Percentiles rank a stretch among this genome's conserved stretches.
Conservation (phyloP, 148 eudicot species). For the Silene conica region DNA sequence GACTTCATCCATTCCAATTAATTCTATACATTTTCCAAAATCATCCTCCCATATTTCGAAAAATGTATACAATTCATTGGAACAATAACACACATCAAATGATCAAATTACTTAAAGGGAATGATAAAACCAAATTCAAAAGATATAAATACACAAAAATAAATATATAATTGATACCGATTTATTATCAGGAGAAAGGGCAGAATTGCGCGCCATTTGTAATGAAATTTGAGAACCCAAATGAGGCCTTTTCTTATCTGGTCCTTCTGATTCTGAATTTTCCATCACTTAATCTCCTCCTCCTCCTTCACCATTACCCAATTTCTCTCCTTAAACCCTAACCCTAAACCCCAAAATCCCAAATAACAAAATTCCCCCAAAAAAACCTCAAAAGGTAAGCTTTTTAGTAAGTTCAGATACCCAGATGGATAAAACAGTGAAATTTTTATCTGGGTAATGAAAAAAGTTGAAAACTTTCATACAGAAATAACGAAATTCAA, state of each 20-base stretch:
- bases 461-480: constrained; percentile 4
- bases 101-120: background rate
- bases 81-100: background rate
- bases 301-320: constrained; percentile 26
- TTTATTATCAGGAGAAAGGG: constrained; percentile 50
- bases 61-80: too few relatives aligned
- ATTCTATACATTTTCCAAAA: too few relatives aligned
- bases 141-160: background rate
- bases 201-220: constrained; percentile 68
- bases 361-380: background rate
- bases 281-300: constrained; percentile 49
- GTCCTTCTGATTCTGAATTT: constrained; percentile 49
- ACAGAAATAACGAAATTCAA: background rate
- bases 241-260: constrained; percentile 60
- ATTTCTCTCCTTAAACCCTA: constrained; percentile 18
- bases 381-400: background rate
- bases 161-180: constrained; percentile 31
- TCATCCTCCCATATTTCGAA: too few relatives aligned
- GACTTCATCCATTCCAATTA: too few relatives aligned
- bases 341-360: constrained; percentile 10
- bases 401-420: background rate
- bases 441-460: background rate
- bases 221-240: constrained; percentile 34
- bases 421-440: constrained; percentile 11
- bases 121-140: background rate